Evolutionary conservation across 2,329 filamentous ascomycete genomes (phyloP), one percentile per base, ranked within the genome.

Genomic region (Penicillium sp.): DNA sequence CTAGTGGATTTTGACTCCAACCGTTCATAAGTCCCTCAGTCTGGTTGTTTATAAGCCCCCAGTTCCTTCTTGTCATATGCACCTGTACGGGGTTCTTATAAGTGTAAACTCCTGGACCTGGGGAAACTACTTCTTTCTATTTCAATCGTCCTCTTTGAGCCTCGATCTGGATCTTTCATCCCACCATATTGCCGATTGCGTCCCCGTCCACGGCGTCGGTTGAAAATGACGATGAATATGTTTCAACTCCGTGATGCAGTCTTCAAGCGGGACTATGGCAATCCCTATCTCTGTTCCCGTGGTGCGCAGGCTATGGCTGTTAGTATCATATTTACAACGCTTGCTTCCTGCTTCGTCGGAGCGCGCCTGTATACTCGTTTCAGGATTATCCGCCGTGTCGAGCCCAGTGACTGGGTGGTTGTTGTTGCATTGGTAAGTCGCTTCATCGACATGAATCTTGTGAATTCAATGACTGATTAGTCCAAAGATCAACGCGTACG

Each of bases 341-440:
- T 68, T 11, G 65, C 66, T 9, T 57, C 59, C 13, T 47, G 38
- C 28, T 62, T 67, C 31, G 65, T 69, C 11, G 46, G 40, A 6
- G 51, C 59, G 24, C 62, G 67, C 14, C 51, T 69, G 22, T 68
- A 64, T 46, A 67, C 65, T 9, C 58, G 66, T 9, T 49, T 57
- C 14, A 56, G 49, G 11, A 51, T 69, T 10, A 60, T 68, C 46
- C 54, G 61, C 20, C 57, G 52, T n/a, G 57, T 68, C 50, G 64
- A 68, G 48, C 38, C 57, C 2, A 68, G 68, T 54, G 67, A 69
- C 48, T 69, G 64, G 62, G 65, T 67, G 60, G 54, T 68, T 7
- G 29, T 68, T 13, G 49, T 65, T 27, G 59, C 67, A 14, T 47
- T 69, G 54, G 67, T 69, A 52, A 41, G 57, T 35, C n/a, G 31